phyloP scores from a whole-genome alignment of 208 protist species.

The Leptomonas seymouri region DNA sequence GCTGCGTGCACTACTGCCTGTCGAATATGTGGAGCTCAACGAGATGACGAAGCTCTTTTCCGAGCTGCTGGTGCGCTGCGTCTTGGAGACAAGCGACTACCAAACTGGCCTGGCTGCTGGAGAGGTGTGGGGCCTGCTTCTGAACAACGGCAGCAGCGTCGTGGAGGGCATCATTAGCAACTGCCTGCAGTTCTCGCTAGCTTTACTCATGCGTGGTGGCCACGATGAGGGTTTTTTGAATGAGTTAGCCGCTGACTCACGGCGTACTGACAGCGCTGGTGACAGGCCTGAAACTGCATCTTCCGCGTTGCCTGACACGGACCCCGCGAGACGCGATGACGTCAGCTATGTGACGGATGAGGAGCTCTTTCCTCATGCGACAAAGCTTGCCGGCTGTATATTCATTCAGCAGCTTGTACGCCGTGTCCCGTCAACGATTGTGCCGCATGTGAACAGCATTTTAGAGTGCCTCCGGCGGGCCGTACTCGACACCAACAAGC shows the following conservation, averaged over 20 bases:
- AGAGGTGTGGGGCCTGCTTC: slow-evolving; percentile 77
- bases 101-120: slow-evolving; percentile 53
- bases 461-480: slow-evolving; percentile 62
- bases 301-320: background rate
- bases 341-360: slow-evolving; percentile 5
- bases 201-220: slow-evolving; percentile 41
- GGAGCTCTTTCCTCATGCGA: slow-evolving; percentile 35
- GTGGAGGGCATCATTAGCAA: slow-evolving; percentile 70
- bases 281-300: background rate
- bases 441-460: slow-evolving; percentile 53
- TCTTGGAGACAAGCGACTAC: slow-evolving; percentile 54
- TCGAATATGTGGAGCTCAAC: slow-evolving; percentile 84
- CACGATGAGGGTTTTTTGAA: slow-evolving; percentile 46
- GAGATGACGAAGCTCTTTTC: slow-evolving; percentile 79
- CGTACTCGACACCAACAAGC: slow-evolving; percentile 46
- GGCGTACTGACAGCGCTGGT: slow-evolving; percentile 4
- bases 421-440: slow-evolving; percentile 64
- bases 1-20: slow-evolving; percentile 62
- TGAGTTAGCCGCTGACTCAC: slow-evolving; percentile 1
- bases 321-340: slow-evolving; percentile 7
- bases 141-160: slow-evolving; percentile 79
- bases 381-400: slow-evolving; percentile 69
- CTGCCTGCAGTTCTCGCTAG: slow-evolving; percentile 62
- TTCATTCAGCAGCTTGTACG: slow-evolving; percentile 79
- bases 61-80: slow-evolving; percentile 60